Evolutionary conservation across 805 yeast genomes (phyloP).

Genomic region (Torulaspora maleeae): DNA sequence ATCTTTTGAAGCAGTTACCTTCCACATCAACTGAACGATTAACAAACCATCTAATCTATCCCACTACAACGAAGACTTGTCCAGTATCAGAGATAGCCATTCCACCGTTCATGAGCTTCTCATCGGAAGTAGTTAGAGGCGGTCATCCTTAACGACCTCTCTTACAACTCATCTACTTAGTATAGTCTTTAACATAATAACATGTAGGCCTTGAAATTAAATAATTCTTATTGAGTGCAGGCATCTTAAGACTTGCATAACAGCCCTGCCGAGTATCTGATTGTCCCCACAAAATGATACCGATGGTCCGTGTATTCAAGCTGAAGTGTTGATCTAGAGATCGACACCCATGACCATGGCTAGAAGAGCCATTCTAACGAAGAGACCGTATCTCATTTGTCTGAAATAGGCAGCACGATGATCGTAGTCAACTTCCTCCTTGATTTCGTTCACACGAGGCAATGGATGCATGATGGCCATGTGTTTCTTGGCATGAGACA

Average conservation of each 20-base stretch:
- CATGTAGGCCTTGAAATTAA: neutral
- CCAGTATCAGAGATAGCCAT: neutral
- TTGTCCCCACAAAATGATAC: slow-evolving; percentile 20
- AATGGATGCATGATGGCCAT: slow-evolving; percentile 99
- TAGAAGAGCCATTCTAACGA: slow-evolving; percentile 96
- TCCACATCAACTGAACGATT: slow-evolving; percentile 2
- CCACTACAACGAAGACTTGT: neutral
- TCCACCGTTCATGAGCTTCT: neutral
- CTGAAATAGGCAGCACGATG: slow-evolving; percentile 99
- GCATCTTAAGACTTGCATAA: neutral
- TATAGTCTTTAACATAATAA: neutral
- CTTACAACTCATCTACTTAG: neutral
- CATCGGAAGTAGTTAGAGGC: neutral
- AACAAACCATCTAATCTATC: neutral
- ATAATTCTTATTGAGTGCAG: neutral
- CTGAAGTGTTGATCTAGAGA: slow-evolving; percentile 37
- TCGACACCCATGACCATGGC: slow-evolving; percentile 98
- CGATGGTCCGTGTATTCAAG: neutral
- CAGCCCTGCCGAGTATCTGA: slow-evolving; percentile 1
- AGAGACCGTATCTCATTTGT: slow-evolving; percentile 98
- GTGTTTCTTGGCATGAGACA: slow-evolving; percentile 91
- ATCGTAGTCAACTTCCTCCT: slow-evolving; percentile 98
- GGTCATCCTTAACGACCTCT: neutral
- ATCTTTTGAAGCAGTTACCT: neutral
- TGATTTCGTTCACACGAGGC: slow-evolving; percentile 94